phyloP scores from a whole-genome alignment of 2,329 filamentous ascomycete genomes.

The Raffaelea arxii region DNA sequence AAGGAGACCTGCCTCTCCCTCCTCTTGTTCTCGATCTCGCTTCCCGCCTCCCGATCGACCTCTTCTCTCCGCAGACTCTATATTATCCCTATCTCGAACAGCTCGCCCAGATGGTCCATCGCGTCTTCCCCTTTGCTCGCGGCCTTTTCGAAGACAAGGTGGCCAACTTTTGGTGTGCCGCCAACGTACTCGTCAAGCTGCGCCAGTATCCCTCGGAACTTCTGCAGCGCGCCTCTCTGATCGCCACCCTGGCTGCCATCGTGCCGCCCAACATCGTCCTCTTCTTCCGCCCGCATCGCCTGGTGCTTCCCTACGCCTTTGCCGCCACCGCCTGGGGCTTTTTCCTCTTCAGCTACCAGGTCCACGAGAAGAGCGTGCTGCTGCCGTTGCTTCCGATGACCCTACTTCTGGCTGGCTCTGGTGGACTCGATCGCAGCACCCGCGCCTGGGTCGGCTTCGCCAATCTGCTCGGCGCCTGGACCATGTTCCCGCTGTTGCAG shows the following conservation, averaged over 20 bases:
- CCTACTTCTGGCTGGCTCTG: constrained; percentile 65
- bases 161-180: constrained; percentile 93
- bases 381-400: constrained; percentile 92
- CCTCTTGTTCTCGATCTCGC: constrained; percentile 30
- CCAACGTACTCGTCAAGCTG: constrained; percentile 85
- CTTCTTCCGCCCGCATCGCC: constrained; percentile 67
- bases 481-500: constrained; percentile 82
- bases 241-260: constrained; percentile 66
- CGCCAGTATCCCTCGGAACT: constrained; percentile 59
- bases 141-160: constrained; percentile 98
- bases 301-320: constrained; percentile 69
- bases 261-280: constrained; percentile 70
- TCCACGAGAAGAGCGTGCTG: constrained; percentile 95
- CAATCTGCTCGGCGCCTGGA: constrained; percentile 83
- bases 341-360: constrained; percentile 95
- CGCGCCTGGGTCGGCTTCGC: constrained; percentile 94
- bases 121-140: constrained; percentile 93
- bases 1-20: constrained; percentile 50
- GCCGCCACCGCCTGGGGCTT: constrained; percentile 89
- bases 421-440: constrained; percentile 65
- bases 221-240: constrained; percentile 67
- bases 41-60: constrained; percentile 49
- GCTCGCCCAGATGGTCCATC: constrained; percentile 72
- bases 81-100: constrained; percentile 72
- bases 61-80: no score